Evolutionary conservation across 2,329 filamentous ascomycete genomes (phyloP).

Genomic region (Alternaria hordeiaustralica): DNA sequence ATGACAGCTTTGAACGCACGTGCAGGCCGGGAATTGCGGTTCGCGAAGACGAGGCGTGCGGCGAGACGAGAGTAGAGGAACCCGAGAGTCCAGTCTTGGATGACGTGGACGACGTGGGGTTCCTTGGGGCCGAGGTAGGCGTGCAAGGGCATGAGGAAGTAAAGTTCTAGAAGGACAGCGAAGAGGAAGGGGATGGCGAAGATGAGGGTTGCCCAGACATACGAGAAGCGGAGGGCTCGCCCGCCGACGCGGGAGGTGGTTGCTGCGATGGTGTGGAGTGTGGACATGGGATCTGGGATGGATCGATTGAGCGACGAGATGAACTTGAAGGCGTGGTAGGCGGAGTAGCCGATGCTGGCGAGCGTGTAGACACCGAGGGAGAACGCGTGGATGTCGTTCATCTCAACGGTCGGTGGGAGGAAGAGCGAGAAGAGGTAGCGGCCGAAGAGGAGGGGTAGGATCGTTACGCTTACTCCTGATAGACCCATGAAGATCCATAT

Average conservation of each 20-base stretch:
- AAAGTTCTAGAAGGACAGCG: constrained; percentile 83
- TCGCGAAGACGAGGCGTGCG: constrained; percentile 70
- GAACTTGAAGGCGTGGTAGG: constrained; percentile 59
- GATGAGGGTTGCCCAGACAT: constrained; percentile 76
- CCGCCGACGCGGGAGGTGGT: constrained; percentile 36
- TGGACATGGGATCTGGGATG: constrained; percentile 38
- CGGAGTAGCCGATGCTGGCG: constrained; percentile 68
- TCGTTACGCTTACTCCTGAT: constrained; percentile 83
- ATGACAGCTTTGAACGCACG: constrained; percentile 77
- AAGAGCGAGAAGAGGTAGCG: constrained; percentile 76
- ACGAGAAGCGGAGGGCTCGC: constrained; percentile 64
- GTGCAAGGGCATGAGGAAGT: constrained; percentile 84
- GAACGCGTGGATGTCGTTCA: constrained; percentile 97
- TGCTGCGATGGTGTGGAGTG: constrained; percentile 33
- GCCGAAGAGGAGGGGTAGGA: constrained; percentile 85
- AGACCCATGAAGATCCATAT: constrained; percentile 94
- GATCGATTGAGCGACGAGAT: constrained; percentile 32
- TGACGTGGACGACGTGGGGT: constrained; percentile 78
- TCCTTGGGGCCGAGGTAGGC: constrained; percentile 65
- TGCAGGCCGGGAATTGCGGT: constrained; percentile 73
- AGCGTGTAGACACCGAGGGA: constrained; percentile 86
- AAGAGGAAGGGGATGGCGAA: constrained; percentile 83
- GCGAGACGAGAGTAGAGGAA: constrained; percentile 87
- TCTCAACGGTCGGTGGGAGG: constrained; percentile 68
- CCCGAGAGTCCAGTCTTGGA: constrained; percentile 94